Evolutionary conservation across 2,329 filamentous ascomycete genomes (phyloP), one percentile per base, ranked within the genome.

Genomic region (Sclerotinia borealis): DNA sequence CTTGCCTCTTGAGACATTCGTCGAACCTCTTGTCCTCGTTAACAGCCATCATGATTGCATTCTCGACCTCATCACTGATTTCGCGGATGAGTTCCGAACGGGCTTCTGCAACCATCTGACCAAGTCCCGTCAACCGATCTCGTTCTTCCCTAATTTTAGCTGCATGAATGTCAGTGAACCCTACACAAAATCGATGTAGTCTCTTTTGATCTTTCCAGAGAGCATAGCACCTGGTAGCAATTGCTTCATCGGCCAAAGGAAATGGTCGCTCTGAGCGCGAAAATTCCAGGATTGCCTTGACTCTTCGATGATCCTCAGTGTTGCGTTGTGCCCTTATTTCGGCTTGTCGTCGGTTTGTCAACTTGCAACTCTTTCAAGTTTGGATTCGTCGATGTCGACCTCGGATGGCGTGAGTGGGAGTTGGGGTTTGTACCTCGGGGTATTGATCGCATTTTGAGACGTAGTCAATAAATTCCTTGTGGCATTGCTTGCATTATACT

Each of bases 131-230:
- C n/a, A n/a, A n/a, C n/a, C 0, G 29, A 45, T 4, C 1, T 4
- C 0, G 27, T 19, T 1, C 13, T 34, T 5, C 8, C n/a, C n/a
- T n/a, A 19, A 58, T 25, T 4, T 7, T 7, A 3, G 10, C 9
- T 45, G 3, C 25, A 22, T 58, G 39, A 6, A 45, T 19, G 29
- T 58, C 9, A 45, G 54, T 58, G 41, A 58, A 58, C 6, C 39
- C 54, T 22, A 45, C 6, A 45, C 54, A 58, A 27, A 25, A 58
- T 25, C 27, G 54, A 45, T 58, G 54, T 13, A 58, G 54, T 25
- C 54, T 58, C 39, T 36, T n/a, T n/a, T n/a, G n/a, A 10, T 3
- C 1, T 1, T 4, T 2, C 9, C 11, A 0, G 13, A 25, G 45
- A 13, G 45, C 7, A 19, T 0, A 0, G 15, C 47, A 58, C 39